Evolutionary conservation across 352 stramenopile species (phyloP), one percentile per base, ranked within the genome.

Genomic region (Ophiocytium majus): DNA sequence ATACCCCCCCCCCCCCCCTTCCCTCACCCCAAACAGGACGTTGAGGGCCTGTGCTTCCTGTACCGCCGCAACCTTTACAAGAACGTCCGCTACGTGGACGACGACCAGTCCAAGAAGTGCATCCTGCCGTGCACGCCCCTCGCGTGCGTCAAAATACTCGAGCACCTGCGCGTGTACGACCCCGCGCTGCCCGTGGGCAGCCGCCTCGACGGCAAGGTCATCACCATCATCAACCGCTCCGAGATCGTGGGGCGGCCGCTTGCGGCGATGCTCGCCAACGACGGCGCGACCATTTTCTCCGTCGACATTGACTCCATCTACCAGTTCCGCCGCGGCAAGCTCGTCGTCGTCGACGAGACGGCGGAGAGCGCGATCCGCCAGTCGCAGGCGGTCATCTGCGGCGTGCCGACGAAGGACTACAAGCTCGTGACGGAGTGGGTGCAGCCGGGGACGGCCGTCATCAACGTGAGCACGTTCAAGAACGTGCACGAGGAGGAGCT

Each of bases 401-500:
- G 95, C 63, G 96, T 99, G 75, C 96, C 96, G 0, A 92, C 95
- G 71, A 93, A 94, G 88, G 92, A 90, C 82, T 99, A 98, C 93
- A 96, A 95, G 85, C 90, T 98, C 36, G 93, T 94, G 35, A 92
- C 95, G 23, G 91, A 94, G 49, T 97, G 93, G 92, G 95, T 99
- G 79, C 92, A 93, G 86, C 89, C 93, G 50, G 93, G 95, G 84
- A 95, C 94, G 50, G 95, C 97, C 5, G 92, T 98, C 32, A 95
- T 99, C 83, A 98, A 98, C 91, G 96, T 98, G 28, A 94, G 95
- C 80, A 95, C 93, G 64, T 97, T 97, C 91, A 98, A 99, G 92
- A 93, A 94, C 83, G 94, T 98, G 23, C 93, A 98, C 82, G 95
- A 98, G 86, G 92, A 94, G 10, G 91, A 91, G 36, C 90, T 99